Percentiles rank a stretch among this genome's conserved stretches.
phyloP scores from a whole-genome alignment of 2,329 filamentous ascomycete genomes.

The Aspergillus ibericus region DNA sequence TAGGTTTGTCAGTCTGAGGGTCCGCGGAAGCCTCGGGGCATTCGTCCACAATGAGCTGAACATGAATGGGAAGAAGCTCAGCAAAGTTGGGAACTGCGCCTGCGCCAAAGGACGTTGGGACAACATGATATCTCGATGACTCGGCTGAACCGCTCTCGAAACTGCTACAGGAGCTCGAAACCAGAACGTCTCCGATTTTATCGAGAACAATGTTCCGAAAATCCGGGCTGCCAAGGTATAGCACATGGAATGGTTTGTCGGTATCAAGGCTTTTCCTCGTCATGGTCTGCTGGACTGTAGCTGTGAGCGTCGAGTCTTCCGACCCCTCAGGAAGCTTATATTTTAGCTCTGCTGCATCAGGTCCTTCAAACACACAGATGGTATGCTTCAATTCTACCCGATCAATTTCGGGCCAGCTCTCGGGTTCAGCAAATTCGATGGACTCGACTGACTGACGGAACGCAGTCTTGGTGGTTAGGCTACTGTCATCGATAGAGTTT shows the following conservation, averaged over 20 bases:
- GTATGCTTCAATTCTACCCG: slow-evolving; percentile 45
- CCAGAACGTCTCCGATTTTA: slow-evolving; percentile 50
- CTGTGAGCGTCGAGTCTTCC: slow-evolving; percentile 36
- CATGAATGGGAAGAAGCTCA: slow-evolving; percentile 49
- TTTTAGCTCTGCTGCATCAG: slow-evolving; percentile 31
- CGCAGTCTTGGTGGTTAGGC: slow-evolving; percentile 35
- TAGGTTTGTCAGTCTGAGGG: slow-evolving; percentile 24
- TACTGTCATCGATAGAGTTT: slow-evolving; percentile 36
- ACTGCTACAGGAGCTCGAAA: slow-evolving; percentile 39
- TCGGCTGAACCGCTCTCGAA: slow-evolving; percentile 38
- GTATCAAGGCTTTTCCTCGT: slow-evolving; percentile 40
- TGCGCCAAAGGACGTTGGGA: slow-evolving; percentile 49
- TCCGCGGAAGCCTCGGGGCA: slow-evolving; percentile 38
- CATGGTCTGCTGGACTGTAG: slow-evolving; percentile 48
- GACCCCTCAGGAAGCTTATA: slow-evolving; percentile 27
- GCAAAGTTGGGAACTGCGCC: slow-evolving; percentile 48
- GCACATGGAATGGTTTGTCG: slow-evolving; percentile 46
- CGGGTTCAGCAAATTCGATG: slow-evolving; percentile 46
- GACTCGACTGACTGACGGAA: slow-evolving; percentile 36
- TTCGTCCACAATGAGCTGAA: slow-evolving; percentile 51
- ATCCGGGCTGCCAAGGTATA: slow-evolving; percentile 43
- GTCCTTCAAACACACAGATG: slow-evolving; percentile 37
- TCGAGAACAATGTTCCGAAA: slow-evolving; percentile 45
- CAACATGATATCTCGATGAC: slow-evolving; percentile 49
- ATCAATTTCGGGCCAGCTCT: slow-evolving; percentile 40